A percentile compares a stretch with the other conserved stretches of the same genome.
These are phyloP conservation scores for Euphorbia corollata DNA, from an alignment of 441 rosid genomes.

Conservation along the genomic window DNA sequence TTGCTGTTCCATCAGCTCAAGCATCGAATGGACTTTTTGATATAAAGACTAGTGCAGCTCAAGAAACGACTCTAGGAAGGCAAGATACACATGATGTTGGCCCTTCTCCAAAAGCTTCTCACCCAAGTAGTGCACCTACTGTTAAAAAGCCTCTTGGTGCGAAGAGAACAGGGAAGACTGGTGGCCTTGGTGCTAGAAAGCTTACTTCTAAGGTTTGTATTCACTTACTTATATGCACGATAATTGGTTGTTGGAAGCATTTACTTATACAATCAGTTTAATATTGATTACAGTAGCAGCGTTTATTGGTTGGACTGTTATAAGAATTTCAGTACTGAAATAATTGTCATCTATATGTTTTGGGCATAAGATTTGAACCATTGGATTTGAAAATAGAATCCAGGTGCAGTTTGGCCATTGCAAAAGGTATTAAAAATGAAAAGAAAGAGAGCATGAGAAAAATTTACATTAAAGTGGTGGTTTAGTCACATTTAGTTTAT, in stretches of 20 bases:
- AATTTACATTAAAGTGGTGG: background rate
- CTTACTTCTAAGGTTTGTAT: constrained; percentile 61
- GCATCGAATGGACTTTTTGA: constrained; percentile 47
- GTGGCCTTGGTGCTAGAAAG: constrained; percentile 93
- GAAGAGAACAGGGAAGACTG: constrained; percentile 64
- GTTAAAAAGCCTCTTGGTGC: constrained; percentile 83
- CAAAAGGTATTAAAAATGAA: background rate
- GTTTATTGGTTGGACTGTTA: background rate
- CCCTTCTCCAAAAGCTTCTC: constrained; percentile 49
- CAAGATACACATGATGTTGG: constrained; percentile 38
- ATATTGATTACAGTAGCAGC: background rate
- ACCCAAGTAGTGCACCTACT: constrained; percentile 38
- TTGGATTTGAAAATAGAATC: background rate
- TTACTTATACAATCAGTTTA: background rate
- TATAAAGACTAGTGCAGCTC: constrained; percentile 38
- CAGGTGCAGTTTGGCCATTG: background rate
- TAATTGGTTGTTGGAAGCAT: background rate
- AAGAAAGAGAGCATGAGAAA: background rate
- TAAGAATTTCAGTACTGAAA: background rate
- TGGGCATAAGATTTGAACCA: background rate
- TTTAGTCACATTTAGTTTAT: background rate
- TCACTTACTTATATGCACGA: background rate
- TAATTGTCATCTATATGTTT: too few relatives aligned
- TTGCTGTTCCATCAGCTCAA: constrained; percentile 47
- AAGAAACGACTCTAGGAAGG: constrained; percentile 37